A percentile compares a stretch with the other conserved stretches of the same genome.
These are phyloP conservation scores for Immersiporthe knoxdaviesiana DNA, from an alignment of 2,329 filamentous ascomycete species.

Conservation along the genomic window DNA sequence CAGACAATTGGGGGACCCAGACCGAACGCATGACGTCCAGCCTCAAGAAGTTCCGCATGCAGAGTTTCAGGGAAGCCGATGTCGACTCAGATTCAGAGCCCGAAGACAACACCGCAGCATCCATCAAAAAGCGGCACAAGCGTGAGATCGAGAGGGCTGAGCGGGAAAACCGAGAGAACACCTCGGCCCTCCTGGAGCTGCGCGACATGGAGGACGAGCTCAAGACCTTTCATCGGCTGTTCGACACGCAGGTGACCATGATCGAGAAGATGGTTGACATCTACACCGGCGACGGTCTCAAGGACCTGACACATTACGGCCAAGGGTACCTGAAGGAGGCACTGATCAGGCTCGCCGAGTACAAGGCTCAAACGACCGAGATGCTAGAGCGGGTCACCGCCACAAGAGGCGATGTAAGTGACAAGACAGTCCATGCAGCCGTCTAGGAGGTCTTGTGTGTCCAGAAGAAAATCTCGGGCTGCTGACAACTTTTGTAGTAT, in stretches of 20 bases:
- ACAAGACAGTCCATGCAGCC: too few species aligned
- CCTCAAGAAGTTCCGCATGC: slow-evolving; percentile 63
- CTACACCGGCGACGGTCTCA: slow-evolving; percentile 47
- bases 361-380: slow-evolving; percentile 55
- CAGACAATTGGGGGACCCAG: slow-evolving; percentile 40
- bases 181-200: slow-evolving; percentile 64
- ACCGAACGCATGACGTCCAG: slow-evolving; percentile 66
- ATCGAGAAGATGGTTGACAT: slow-evolving; percentile 52
- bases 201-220: slow-evolving; percentile 69
- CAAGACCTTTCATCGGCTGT: slow-evolving; percentile 57
- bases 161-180: slow-evolving; percentile 63
- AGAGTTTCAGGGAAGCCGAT: slow-evolving; percentile 51
- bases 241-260: slow-evolving; percentile 58
- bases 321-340: slow-evolving; percentile 57
- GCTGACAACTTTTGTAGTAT: slow-evolving; percentile 46
- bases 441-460: too few species aligned
- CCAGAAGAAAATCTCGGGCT: slow-evolving; percentile 1
- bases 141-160: slow-evolving; percentile 50
- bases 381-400: slow-evolving; percentile 62
- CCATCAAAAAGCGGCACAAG: slow-evolving; percentile 49
- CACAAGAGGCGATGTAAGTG: slow-evolving; percentile 58
- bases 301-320: slow-evolving; percentile 48
- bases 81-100: slow-evolving; percentile 43
- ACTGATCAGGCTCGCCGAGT: slow-evolving; percentile 56
- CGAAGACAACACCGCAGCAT: slow-evolving; percentile 42